Base-by-base conservation (phyloP, 768 basidiomycete species). In the Boletus rufocinnamomeus region DNA sequence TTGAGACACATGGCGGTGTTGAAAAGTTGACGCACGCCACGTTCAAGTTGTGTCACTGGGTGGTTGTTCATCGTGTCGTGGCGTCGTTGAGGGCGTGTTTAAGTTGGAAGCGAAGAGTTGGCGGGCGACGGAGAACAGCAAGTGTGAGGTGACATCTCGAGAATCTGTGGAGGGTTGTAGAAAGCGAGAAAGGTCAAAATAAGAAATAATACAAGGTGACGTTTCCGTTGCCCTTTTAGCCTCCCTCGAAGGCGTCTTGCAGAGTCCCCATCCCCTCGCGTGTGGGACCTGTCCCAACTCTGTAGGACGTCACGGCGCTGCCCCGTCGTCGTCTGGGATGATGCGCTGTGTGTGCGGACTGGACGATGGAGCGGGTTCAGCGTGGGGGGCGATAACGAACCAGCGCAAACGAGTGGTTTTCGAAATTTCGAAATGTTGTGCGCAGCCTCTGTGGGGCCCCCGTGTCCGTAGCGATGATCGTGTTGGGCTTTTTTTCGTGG, bases 381-480 rank as follows among this genome's bases (percentile, higher is more conserved):
- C 4, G 13, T 32, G n/a, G 47, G 53, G 64, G 68, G 63, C 65
- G 25, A 73, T 3, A 71, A 34, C 14, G 71, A 70, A 61, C 56
- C 62, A 71, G 76, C 77, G 79, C 79, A 75, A 73, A 76, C 76
- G 78, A 84, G 77, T 79, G 79, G 82, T 75, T 73, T 69, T 46
- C 13, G 45, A 27, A 11, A 23, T 41, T 23, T 40, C 50, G 73
- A 30, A 43, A 30, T 55, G 51, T 62, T 23, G 61, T 70, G 69
- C 69, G 67, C 68, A 17, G 86, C 86, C 81, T 81, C 84, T 85
- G 83, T 86, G 85, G 86, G 88, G 88, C 89, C 88, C 87, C 84
- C 80, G 53, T 80, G 80, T 86, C 59, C 82, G 77, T 83, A 46
- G 88, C 86, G 74, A 89, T 89, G 86, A 65, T 66, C 70, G 84